phyloP scores from a whole-genome alignment of 345 rosid species.

The Trapa incisa region DNA sequence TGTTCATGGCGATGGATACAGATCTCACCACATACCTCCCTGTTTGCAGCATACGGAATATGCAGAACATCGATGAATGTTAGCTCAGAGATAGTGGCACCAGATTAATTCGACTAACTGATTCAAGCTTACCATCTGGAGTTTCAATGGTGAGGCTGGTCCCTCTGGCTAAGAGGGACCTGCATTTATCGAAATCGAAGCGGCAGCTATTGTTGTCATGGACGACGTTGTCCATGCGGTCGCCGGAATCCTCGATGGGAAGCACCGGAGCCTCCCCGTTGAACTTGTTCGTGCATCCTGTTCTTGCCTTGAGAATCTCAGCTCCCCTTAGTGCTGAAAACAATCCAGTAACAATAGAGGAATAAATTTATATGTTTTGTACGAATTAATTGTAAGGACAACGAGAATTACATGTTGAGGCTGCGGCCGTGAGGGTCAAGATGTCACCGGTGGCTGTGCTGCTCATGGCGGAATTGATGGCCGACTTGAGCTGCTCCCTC shows the following conservation, averaged over 20 bases:
- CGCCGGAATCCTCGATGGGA: constrained; percentile 45
- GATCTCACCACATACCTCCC: constrained; percentile 57
- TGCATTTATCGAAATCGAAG: constrained; percentile 49
- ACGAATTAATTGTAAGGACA: not conserved
- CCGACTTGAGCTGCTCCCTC: constrained; percentile 51
- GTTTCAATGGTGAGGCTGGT: constrained; percentile 61
- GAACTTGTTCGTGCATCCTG: constrained; percentile 49
- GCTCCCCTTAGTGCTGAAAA: constrained; percentile 71
- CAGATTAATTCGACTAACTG: not conserved
- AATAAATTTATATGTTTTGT: too few species aligned
- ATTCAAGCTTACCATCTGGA: constrained; percentile 44
- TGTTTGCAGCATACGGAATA: constrained; percentile 16
- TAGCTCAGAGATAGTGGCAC: not conserved
- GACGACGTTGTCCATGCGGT: constrained; percentile 14
- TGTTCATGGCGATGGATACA: constrained; percentile 44
- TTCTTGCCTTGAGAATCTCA: constrained; percentile 67
- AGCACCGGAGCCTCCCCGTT: constrained; percentile 48
- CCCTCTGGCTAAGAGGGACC: constrained; percentile 53
- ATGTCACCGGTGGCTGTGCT: constrained; percentile 61
- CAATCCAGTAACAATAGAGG: too few species aligned
- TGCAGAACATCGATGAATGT: not conserved
- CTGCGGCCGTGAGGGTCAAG: constrained; percentile 81
- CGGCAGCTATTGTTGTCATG: not conserved
- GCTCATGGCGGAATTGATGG: constrained; percentile 64
- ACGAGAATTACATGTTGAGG: constrained; percentile 56